Evolutionary conservation across 257 asterid species (phyloP), one percentile per base, ranked within the genome.

Genomic region (Solanum pimpinellifolium): DNA sequence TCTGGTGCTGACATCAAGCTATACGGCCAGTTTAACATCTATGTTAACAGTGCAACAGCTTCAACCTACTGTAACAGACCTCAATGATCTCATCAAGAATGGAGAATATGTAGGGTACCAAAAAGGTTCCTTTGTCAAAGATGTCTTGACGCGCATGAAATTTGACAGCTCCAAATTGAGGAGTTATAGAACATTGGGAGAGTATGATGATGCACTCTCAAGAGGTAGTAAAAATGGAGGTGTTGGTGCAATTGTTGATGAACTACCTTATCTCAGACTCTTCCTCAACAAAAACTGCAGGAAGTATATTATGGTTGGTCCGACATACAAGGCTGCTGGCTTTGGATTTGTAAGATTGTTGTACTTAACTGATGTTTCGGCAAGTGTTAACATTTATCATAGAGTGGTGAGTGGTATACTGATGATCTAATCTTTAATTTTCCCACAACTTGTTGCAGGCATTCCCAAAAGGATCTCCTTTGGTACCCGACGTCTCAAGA

Each of bases 1-100:
- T 9, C 85, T 89, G 35, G 87, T 92, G 75, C 77, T 93, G 33
- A 91, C 68, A 88, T 92, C 94, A n/a, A 92, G 94, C 33, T 93
- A 93, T 81, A 92, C 91, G 6, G 94, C 94, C 62, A 93, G 89
- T 82, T 87, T 93, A 80, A 88, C 94, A 4, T 90, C 96, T 13
- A 91, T 89, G 84, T 90, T 93, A 66, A 92, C 94, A 13, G 86
- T 86, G 52, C 87, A 46, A n/a, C 86, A 87, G 66, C 93, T 92
- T 77, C 90, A 35, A 80, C 92, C 92, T 16, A 68, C 88, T 27
- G 62, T 90, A 3, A 90, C 90, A 6, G 87, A 92, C 46, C 90
- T 89, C 78, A 59, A 60, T 13, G 83, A 91, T 46, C 94, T 93
- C 9, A 92, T 86, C 4, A 91, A 31, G 86, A 85, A 83, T 25